Conservation (phyloP, 2,329 filamentous ascomycete genomes). For the Lachnellula willkommii region DNA sequence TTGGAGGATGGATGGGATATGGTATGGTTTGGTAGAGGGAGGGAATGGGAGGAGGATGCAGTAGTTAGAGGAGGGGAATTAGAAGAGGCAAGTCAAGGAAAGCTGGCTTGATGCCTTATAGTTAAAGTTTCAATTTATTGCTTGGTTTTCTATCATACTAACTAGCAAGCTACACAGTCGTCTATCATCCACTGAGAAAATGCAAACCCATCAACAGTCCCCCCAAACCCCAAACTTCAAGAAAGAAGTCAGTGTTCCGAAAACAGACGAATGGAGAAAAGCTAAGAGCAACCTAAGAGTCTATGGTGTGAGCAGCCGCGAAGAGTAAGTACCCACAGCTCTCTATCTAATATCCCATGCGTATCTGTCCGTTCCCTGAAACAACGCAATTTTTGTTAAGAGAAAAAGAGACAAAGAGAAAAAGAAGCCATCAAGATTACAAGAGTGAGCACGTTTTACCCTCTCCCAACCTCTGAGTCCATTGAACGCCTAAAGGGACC, state of each 20-base stretch:
- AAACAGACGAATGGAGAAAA: not conserved
- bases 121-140: not conserved
- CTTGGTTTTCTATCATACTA: constrained; percentile 5
- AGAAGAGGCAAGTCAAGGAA: no score
- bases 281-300: not conserved
- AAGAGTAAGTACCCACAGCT: constrained; percentile 8
- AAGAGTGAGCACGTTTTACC: constrained; percentile 22
- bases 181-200: constrained; percentile 1
- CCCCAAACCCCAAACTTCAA: not conserved
- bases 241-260: not conserved
- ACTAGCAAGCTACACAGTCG: constrained; percentile 3
- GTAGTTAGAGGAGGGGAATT: no score
- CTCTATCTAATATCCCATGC: constrained; percentile 7
- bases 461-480: constrained; percentile 19
- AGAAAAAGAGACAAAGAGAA: constrained; percentile 15
- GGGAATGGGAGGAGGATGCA: no score
- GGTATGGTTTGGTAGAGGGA: no score
- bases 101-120: not conserved
- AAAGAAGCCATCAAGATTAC: constrained; percentile 7
- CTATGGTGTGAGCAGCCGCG: not conserved
- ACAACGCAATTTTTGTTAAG: constrained; percentile 21
- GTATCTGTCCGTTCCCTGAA: constrained; percentile 6
- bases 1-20: no score
- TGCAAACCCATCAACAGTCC: not conserved
- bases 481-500: constrained; percentile 30